A percentile compares a stretch with the other conserved stretches of the same genome.
These are phyloP conservation scores for Melaleuca alternifolia DNA, from an alignment of 345 rosid genomes.

Conservation along the genomic window DNA sequence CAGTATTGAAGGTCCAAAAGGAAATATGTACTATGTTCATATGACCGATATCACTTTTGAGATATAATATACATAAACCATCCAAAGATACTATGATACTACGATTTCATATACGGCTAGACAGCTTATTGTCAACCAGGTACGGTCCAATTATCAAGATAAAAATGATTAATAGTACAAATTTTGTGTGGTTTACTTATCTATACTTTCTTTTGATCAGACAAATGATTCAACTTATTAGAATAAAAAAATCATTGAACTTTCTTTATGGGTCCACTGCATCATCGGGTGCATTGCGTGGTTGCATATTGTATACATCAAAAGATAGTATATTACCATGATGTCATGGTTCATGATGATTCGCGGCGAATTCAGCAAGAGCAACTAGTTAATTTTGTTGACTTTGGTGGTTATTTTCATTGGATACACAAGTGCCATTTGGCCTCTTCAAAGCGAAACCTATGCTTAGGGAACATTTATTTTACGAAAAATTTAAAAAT, in stretches of 20 bases:
- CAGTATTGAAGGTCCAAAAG: not conserved
- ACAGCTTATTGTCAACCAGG: not conserved
- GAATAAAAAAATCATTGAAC: not conserved
- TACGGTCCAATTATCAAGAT: not conserved
- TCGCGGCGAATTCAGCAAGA: not conserved
- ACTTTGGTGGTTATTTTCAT: not conserved
- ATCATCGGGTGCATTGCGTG: not conserved
- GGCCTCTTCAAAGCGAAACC: not conserved
- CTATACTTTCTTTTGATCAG: not conserved
- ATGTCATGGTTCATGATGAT: not conserved
- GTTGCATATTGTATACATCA: not conserved
- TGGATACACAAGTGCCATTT: not conserved
- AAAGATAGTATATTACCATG: not conserved
- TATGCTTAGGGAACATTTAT: not conserved
- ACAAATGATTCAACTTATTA: not conserved
- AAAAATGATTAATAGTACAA: not conserved
- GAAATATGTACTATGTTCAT: not conserved
- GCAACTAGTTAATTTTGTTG: not conserved
- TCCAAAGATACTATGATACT: not conserved
- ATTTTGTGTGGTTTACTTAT: not conserved
- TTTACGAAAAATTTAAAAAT: not conserved
- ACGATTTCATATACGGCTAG: not conserved
- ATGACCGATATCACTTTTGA: not conserved
- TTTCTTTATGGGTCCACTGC: not conserved
- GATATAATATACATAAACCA: not conserved